Evolutionary conservation across 768 basidiomycete genomes (phyloP), one percentile per base, ranked within the genome.

Genomic region (Pulveroboletus sp.): DNA sequence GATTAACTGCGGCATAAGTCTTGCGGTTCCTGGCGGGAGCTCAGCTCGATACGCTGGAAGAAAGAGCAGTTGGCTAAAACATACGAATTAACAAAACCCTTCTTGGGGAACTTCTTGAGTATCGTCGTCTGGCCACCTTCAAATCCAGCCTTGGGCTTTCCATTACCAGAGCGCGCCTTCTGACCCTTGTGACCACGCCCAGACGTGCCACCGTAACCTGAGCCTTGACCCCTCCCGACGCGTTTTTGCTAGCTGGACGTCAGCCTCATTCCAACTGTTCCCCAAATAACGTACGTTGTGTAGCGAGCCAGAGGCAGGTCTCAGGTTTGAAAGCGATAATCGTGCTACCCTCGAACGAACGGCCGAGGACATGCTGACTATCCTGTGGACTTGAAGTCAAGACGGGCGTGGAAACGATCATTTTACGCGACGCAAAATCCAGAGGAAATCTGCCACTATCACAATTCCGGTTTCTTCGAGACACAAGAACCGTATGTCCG

Each of bases 111-210:
- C 37, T 84, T 74, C 55, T 91, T 85, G 6, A 89, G 86, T 46
- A 98, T 82, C 13, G 95, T 90, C 5, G 95, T 97, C 68, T 97
- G 95, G 54, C 96, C 96, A 64, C 96, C 96, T 69, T 97, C 96
- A 55, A 97, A 99, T 6, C 90, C 85, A 23, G 81, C 76, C 58
- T 78, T 80, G 26, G 81, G 84, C 58, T 91, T 87, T 5, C 92
- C 89, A 50, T 86, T 83, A 2, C 94, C 94, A 5, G 91, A 82
- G 54, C 95, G 83, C 31, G 96, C 86, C 51, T 93, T 94, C 70
- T 95, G 93, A 58, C 96, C 96, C 60, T 99, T 99, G 68, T 89
- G 80, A 71, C 96, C 96, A 47, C 92, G 80, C 56, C 92, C 92
- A 10, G 94, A 86, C 1, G 95, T 97, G 53, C 92, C 85, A 55